A percentile compares a stretch with the other conserved stretches of the same genome.
Evolutionary conservation across 78 protist genomes (phyloP).

Genomic region (Guillardia theta): DNA sequence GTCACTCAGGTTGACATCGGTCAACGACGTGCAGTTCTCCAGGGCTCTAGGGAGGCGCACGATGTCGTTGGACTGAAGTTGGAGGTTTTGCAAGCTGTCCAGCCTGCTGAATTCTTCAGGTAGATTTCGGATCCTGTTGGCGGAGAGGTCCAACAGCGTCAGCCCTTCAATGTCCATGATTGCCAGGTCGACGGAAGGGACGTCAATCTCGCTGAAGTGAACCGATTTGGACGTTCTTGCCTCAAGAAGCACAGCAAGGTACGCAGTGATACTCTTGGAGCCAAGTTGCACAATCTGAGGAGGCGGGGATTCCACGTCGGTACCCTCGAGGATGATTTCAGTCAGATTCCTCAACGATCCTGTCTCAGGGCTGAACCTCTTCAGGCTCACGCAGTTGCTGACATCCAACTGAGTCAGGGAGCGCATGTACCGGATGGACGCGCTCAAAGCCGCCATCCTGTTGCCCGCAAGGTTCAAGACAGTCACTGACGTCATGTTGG

Average conservation of each 20-base stretch:
- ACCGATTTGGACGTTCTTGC: not conserved
- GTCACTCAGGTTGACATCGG: not conserved
- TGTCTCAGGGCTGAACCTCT: not conserved
- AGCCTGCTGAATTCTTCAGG: not conserved
- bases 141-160: not conserved
- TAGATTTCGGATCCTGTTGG: not conserved
- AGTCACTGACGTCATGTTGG: not conserved
- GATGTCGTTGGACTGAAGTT: not conserved
- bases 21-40: not conserved
- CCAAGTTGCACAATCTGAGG: not conserved
- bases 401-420: not conserved
- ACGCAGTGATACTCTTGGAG: not conserved
- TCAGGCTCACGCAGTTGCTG: not conserved
- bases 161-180: not conserved
- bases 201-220: not conserved
- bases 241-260: not conserved
- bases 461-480: not conserved
- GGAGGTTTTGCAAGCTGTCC: not conserved
- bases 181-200: not conserved
- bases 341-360: not conserved
- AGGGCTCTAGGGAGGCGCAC: not conserved
- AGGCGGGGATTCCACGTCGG: not conserved
- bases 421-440: not conserved
- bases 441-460: not conserved
- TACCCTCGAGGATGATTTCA: not conserved